These are phyloP conservation scores for Paecilomyces formosus DNA, from an alignment of 2,329 filamentous ascomycete species.

Conservation along the genomic window DNA sequence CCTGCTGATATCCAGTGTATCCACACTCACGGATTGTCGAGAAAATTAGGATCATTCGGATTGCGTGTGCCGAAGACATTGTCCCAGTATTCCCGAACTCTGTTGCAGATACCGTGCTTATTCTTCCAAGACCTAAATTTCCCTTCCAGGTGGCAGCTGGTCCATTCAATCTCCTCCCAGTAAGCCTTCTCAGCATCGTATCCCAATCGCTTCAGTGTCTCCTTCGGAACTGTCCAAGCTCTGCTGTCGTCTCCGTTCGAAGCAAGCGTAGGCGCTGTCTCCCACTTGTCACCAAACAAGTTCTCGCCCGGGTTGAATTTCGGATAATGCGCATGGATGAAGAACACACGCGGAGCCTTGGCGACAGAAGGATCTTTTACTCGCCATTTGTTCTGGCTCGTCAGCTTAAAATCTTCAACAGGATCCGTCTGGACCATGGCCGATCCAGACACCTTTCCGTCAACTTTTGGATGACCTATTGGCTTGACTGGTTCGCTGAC, in stretches of 20 bases:
- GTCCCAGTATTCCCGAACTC: constrained; percentile 10
- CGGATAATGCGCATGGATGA: constrained; percentile 35
- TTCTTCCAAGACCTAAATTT: constrained; percentile 26
- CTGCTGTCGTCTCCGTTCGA: constrained; percentile 28
- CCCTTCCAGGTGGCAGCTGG: constrained; percentile 29
- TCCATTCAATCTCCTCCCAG: constrained; percentile 35
- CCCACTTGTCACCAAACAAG: constrained; percentile 30
- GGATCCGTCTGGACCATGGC: constrained; percentile 34
- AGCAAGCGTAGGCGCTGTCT: constrained; percentile 28
- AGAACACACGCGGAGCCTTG: constrained; percentile 26
- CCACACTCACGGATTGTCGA: neutral
- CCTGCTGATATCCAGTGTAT: too few species aligned
- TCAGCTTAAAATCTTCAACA: constrained; percentile 27
- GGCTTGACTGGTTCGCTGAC: constrained; percentile 29
- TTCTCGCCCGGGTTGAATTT: constrained; percentile 34
- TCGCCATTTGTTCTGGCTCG: constrained; percentile 24
- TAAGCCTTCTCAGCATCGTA: constrained; percentile 31
- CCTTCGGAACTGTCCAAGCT: constrained; percentile 28
- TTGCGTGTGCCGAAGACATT: constrained; percentile 12
- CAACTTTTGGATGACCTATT: constrained; percentile 22
- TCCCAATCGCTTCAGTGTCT: constrained; percentile 28
- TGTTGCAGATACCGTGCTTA: constrained; percentile 11
- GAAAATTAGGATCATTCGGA: neutral
- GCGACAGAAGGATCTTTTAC: constrained; percentile 23
- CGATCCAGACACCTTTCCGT: constrained; percentile 22